Evolutionary conservation across 2,329 filamentous ascomycete species (phyloP).

Genomic region (Aureobasidium sp.): DNA sequence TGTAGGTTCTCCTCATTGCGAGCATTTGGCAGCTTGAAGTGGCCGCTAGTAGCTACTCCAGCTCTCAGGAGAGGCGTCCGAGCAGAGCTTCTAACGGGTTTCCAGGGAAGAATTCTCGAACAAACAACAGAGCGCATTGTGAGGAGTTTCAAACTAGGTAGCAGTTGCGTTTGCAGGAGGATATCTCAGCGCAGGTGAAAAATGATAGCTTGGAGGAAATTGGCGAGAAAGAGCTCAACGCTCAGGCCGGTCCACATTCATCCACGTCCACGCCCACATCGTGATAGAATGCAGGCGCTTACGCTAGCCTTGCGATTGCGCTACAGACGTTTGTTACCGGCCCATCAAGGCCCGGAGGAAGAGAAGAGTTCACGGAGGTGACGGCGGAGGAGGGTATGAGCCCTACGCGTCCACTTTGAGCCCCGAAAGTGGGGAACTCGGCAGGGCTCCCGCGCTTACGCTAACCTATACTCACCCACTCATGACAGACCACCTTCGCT

Average conservation of each 20-base stretch:
- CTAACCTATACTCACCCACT: background rate
- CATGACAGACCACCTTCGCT: background rate
- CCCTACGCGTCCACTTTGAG: background rate
- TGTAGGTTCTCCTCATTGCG: constrained; percentile 14
- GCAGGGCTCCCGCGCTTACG: background rate
- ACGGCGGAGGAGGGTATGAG: background rate
- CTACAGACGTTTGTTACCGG: background rate
- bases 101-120: background rate
- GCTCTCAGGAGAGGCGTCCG: background rate
- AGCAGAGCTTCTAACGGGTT: no score
- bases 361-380: background rate
- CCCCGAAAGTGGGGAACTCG: background rate
- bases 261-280: background rate
- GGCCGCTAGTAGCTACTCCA: constrained; percentile 11
- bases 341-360: background rate
- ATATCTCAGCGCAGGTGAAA: background rate
- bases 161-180: background rate
- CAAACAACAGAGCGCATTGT: background rate
- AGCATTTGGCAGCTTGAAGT: constrained; percentile 11
- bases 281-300: background rate
- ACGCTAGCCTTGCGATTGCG: background rate
- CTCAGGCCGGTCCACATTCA: background rate
- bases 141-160: background rate
- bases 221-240: background rate
- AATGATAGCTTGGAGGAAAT: background rate